Percentiles rank a stretch among this genome's conserved stretches.
These are phyloP conservation scores for Daldinia childiae DNA, from an alignment of 495 filamentous ascomycete genomes.

Conservation along the genomic window DNA sequence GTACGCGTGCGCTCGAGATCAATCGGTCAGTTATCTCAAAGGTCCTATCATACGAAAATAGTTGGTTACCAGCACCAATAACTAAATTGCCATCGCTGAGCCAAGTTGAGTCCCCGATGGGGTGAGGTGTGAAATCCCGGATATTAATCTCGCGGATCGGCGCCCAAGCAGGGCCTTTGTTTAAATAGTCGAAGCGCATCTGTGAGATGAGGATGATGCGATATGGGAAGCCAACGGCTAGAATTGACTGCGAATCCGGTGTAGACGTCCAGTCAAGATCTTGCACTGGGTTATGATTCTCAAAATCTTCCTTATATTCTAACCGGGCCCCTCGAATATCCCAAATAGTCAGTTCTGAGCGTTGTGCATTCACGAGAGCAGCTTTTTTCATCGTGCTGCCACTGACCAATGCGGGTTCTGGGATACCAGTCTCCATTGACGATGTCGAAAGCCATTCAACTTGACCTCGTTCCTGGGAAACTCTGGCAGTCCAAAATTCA, in stretches of 20 bases:
- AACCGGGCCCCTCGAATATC: conserved; percentile 83
- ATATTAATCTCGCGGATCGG: conserved; percentile 83
- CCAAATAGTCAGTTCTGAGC: conserved; percentile 90
- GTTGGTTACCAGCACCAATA: conserved; percentile 89
- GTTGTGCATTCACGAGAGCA: conserved; percentile 76
- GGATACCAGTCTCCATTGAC: conserved; percentile 81
- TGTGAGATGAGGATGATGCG: conserved; percentile 86
- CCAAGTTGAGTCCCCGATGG: conserved; percentile 94
- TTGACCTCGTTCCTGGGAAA: conserved; percentile 63
- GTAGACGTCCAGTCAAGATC: conserved; percentile 97
- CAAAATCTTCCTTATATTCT: conserved; percentile 81
- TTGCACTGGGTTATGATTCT: conserved; percentile 75
- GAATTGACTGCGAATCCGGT: conserved; percentile 87
- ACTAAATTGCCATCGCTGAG: conserved; percentile 82
- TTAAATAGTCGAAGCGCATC: conserved; percentile 92
- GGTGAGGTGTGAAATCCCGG: conserved; percentile 84
- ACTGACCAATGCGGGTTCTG: conserved; percentile 78
- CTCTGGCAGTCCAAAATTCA: conserved; percentile 85
- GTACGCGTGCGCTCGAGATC: conserved; percentile 70
- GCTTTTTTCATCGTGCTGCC: conserved; percentile 89
- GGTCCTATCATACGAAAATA: conserved; percentile 85
- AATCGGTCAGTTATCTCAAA: conserved; percentile 72
- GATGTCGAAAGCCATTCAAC: conserved; percentile 88
- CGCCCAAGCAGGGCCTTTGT: conserved; percentile 90
- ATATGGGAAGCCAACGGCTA: conserved; percentile 90